Conservation (phyloP, 106 monocot species). For the Acorus gramineus region DNA sequence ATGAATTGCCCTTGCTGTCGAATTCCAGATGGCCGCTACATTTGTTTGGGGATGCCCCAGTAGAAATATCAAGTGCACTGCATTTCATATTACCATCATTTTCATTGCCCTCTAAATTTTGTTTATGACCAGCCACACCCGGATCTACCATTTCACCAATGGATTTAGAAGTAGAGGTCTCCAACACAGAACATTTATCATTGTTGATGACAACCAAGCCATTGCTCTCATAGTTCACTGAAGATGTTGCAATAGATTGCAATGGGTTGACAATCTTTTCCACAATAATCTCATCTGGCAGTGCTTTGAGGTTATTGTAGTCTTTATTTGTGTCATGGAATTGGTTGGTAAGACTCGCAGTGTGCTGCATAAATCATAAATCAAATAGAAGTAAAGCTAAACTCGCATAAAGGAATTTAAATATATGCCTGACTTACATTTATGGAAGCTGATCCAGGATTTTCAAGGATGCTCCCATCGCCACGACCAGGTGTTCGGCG, state of each 20-base stretch:
- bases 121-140: constrained; percentile 2
- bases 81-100: not conserved
- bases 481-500: constrained; percentile 3
- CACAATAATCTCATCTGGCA: constrained; percentile 2
- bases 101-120: constrained; percentile 3
- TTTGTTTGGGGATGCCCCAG: not conserved
- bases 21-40: not conserved
- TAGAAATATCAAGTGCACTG: constrained; percentile 4
- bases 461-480: not conserved
- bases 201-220: not conserved
- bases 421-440: constrained; percentile 20
- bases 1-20: not conserved
- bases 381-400: constrained; percentile 1
- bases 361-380: constrained; percentile 19
- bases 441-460: constrained; percentile 11
- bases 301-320: constrained; percentile 11
- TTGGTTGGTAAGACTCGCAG: constrained; percentile 17
- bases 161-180: constrained; percentile 18
- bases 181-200: not conserved
- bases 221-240: constrained; percentile 8
- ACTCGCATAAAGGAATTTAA: constrained; percentile 8
- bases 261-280: constrained; percentile 7
- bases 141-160: constrained; percentile 1
- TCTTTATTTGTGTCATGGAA: constrained; percentile 10
- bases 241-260: constrained; percentile 10